Conservation (phyloP, 2,329 filamentous ascomycete genomes). For the Plenodomus lindquistii region DNA sequence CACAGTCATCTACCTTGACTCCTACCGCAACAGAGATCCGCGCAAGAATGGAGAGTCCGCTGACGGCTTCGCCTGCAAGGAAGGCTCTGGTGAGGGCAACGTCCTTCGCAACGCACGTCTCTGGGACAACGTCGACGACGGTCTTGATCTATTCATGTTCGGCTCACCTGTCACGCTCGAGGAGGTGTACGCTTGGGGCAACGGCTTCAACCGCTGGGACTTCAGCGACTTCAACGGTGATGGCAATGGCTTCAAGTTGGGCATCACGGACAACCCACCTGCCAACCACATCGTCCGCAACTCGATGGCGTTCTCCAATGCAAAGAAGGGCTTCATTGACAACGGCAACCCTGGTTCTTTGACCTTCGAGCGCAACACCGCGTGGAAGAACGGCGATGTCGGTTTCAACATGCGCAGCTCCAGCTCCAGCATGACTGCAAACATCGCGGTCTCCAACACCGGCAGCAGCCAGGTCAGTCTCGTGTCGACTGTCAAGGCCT, state of each 20-base stretch:
- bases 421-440: slow-evolving; percentile 43
- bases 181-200: slow-evolving; percentile 53
- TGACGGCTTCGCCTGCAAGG: slow-evolving; percentile 55
- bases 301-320: slow-evolving; percentile 52
- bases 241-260: slow-evolving; percentile 56
- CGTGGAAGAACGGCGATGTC: slow-evolving; percentile 51
- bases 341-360: slow-evolving; percentile 51
- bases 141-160: slow-evolving; percentile 52
- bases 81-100: slow-evolving; percentile 53
- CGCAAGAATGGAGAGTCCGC: slow-evolving; percentile 58
- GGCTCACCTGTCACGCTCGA: slow-evolving; percentile 49
- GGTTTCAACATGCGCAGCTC: slow-evolving; percentile 47
- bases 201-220: slow-evolving; percentile 52
- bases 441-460: slow-evolving; percentile 46
- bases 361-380: slow-evolving; percentile 49
- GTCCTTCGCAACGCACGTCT: slow-evolving; percentile 51
- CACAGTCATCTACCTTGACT: slow-evolving; percentile 27
- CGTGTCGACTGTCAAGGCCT: slow-evolving; percentile 19
- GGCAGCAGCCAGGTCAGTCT: slow-evolving; percentile 21
- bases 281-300: slow-evolving; percentile 52
- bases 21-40: slow-evolving; percentile 39
- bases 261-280: slow-evolving; percentile 41
- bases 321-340: slow-evolving; percentile 53
- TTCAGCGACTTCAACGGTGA: slow-evolving; percentile 51
- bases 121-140: slow-evolving; percentile 58